A percentile compares a stretch with the other conserved stretches of the same genome.
Conservation (phyloP, 2,329 filamentous ascomycete genomes). For the Emergomyces pasteurianus region DNA sequence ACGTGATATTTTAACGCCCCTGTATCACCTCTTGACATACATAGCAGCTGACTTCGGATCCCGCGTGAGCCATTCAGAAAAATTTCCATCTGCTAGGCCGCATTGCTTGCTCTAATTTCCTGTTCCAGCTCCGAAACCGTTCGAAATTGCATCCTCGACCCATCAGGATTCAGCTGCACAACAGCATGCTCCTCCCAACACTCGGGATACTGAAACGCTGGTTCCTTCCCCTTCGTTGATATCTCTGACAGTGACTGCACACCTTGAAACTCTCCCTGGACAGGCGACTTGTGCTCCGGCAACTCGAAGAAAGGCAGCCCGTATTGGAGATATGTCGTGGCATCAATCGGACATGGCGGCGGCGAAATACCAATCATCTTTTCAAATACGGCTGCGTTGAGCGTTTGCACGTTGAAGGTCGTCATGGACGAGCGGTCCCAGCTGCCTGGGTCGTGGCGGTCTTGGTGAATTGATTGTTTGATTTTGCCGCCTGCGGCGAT, state of each 20-base stretch:
- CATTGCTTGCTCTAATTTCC: neutral
- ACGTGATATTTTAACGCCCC: neutral
- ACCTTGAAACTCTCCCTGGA: neutral
- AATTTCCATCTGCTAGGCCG: neutral
- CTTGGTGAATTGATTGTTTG: constrained; percentile 27
- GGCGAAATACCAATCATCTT: constrained; percentile 25
- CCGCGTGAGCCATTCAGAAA: neutral
- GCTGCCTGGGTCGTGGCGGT: constrained; percentile 13
- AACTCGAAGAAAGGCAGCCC: constrained; percentile 30
- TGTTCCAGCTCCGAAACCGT: neutral
- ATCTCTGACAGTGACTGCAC: constrained; percentile 1
- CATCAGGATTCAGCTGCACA: neutral
- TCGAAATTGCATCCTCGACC: neutral
- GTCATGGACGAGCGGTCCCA: constrained; percentile 22
- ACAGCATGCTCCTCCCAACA: neutral
- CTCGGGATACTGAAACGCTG: neutral
- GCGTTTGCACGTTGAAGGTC: constrained; percentile 14
- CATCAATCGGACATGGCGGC: constrained; percentile 24
- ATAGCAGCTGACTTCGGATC: neutral
- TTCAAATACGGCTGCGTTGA: constrained; percentile 10
- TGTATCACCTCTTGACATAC: neutral
- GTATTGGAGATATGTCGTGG: constrained; percentile 20
- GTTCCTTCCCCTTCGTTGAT: neutral
- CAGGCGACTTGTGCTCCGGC: constrained; percentile 7
- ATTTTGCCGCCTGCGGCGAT: constrained; percentile 32